These are phyloP conservation scores for Cynanchum wilfordii DNA, from an alignment of 257 asterid genomes.

Conservation along the genomic window DNA sequence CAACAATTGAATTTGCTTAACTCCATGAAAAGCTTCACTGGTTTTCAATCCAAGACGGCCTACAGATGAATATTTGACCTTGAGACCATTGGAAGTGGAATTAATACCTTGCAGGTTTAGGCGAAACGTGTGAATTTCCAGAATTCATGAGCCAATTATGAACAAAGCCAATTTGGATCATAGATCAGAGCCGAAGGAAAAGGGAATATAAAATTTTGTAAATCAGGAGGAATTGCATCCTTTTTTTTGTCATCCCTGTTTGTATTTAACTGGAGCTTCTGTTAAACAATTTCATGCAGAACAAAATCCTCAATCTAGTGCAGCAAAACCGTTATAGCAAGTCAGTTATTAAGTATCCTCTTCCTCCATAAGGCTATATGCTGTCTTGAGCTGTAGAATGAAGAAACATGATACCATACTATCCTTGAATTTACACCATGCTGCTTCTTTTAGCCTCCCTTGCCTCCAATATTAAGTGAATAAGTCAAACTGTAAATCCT, in stretches of 20 bases:
- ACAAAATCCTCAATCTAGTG: not conserved
- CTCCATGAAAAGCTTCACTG: not conserved
- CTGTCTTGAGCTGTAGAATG: not conserved
- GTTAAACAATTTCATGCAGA: not conserved
- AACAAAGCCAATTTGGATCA: not conserved
- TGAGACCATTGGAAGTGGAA: not conserved
- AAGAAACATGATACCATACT: not conserved
- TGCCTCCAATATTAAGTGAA: not conserved
- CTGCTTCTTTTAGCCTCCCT: not conserved
- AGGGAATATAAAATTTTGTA: not conserved
- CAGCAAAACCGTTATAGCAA: not conserved
- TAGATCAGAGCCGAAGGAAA: slow-evolving; percentile 2
- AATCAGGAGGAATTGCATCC: not conserved
- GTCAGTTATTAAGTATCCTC: not conserved
- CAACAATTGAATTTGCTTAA: not conserved
- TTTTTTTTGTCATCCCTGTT: not conserved
- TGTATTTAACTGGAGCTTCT: too few species aligned
- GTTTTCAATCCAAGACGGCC: not conserved
- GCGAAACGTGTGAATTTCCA: not conserved
- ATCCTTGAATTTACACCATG: not conserved
- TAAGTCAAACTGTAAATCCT: not conserved
- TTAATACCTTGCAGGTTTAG: not conserved
- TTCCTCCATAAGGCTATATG: not conserved
- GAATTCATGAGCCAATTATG: not conserved
- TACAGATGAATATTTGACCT: not conserved